Conservation (phyloP, 257 asterid species). For the Scutellaria baicalensis region DNA sequence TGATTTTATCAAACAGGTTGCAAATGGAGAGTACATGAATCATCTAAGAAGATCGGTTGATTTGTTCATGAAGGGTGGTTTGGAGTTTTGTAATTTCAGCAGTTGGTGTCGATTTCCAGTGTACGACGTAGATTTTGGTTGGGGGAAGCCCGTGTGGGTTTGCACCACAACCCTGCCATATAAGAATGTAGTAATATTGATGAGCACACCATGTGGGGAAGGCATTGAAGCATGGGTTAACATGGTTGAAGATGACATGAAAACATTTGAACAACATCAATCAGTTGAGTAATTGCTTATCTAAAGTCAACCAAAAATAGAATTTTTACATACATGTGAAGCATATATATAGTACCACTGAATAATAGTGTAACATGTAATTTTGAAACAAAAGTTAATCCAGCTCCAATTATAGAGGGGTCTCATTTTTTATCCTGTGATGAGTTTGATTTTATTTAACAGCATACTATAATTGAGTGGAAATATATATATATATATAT, state of each 20-base stretch:
- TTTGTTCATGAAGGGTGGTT: not conserved
- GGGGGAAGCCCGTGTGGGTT: slow-evolving; percentile 42
- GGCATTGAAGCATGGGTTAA: slow-evolving; percentile 31
- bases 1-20: not conserved
- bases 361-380: too few relatives aligned
- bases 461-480: too few relatives aligned
- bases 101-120: slow-evolving; percentile 44
- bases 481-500: too few relatives aligned
- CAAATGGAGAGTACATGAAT: slow-evolving; percentile 5
- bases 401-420: too few relatives aligned
- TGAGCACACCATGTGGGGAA: slow-evolving; percentile 18
- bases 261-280: not conserved
- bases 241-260: not conserved
- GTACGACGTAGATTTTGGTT: slow-evolving; percentile 37
- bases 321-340: too few relatives aligned
- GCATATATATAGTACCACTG: too few relatives aligned
- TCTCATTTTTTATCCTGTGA: too few relatives aligned
- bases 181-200: slow-evolving; percentile 16
- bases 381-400: too few relatives aligned
- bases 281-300: not conserved
- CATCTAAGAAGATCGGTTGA: not conserved
- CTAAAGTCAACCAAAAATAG: not conserved
- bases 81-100: slow-evolving; percentile 15
- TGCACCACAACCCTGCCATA: slow-evolving; percentile 16
- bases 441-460: too few relatives aligned